Base-by-base conservation (phyloP, 164 flowering plant species). In the Dillenia turbinata region DNA sequence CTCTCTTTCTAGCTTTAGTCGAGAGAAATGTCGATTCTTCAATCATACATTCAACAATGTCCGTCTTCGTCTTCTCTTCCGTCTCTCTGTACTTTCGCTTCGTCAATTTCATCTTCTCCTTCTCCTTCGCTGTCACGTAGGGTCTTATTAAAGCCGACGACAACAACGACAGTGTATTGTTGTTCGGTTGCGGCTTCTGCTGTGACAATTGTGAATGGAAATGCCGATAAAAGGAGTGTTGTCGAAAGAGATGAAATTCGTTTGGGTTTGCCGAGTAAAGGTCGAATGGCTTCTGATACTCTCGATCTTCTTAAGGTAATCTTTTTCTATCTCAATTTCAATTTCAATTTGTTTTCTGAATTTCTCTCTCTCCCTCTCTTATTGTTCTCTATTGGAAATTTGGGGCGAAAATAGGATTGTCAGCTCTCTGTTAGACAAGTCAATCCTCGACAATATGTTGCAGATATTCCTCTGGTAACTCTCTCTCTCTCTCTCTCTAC, bases 381-480 rank as follows among this genome's bases (percentile, higher is more conserved):
- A n/a, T 14, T 53, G 57, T 43, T n/a, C 49, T 54, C 44, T 16
- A 47, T 43, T 43, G 44, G 3, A n/a, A 56, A n/a, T 60, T 12
- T n/a, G 43, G 12, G 16, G 16, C 3, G 14, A 19, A 33, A 33
- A 33, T 56, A 94, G 99, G 97, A 95, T 64, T 95, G 99, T 72
- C 99, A 95, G 77, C 71, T 95, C 59, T 79, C 89, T 0, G 99
- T 95, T 44, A 81, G 66, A 71, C 96, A 95, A 69, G 86, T 81
- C 33, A 91, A 95, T 80, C 97, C 96, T 19, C 82, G 97, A 12
- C 99, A 95, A 62, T 95, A 95, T 63, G 97, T 95, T 49, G 99
- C 97, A 8, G 78, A 88, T 47, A 95, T 95, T 61, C 96, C 98
- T 5, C 90, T 81, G 91, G 98, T 90, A 33, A 33, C 40, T 33